phyloP scores from a whole-genome alignment of 176 grass and related monocot genomes.

The Lolium multiflorum region DNA sequence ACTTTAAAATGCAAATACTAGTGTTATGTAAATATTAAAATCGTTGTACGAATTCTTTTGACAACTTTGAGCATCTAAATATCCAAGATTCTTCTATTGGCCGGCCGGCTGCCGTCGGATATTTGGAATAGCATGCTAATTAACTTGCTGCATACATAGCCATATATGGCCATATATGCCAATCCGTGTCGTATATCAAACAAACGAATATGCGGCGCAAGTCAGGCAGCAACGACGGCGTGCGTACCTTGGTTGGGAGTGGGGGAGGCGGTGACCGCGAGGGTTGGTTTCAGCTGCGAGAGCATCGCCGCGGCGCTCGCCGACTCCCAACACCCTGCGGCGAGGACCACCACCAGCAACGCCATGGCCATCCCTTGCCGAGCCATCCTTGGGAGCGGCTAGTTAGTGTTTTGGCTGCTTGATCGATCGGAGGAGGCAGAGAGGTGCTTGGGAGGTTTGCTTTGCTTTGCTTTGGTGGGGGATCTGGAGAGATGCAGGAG shows the following conservation, averaged over 20 bases:
- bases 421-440: no score
- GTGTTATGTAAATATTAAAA: no score
- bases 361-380: neutral
- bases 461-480: neutral
- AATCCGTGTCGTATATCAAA: no score
- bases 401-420: no score
- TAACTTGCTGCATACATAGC: no score
- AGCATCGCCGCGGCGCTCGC: constrained; percentile 53
- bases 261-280: constrained; percentile 57
- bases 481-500: neutral
- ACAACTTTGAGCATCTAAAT: neutral
- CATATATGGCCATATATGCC: neutral
- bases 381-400: neutral
- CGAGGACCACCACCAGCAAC: constrained; percentile 35
- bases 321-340: constrained; percentile 29
- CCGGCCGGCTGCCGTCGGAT: neutral
- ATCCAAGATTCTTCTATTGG: constrained; percentile 4
- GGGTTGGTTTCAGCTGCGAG: constrained; percentile 53
- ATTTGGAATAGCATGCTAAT: neutral
- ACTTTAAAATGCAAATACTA: no score
- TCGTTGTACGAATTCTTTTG: no score
- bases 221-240: neutral
- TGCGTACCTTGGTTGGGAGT: constrained; percentile 54
- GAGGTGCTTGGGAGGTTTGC: neutral
- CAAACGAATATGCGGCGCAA: neutral